Conservation (phyloP, 176 grass and related monocot genomes). For the Canna indica region DNA sequence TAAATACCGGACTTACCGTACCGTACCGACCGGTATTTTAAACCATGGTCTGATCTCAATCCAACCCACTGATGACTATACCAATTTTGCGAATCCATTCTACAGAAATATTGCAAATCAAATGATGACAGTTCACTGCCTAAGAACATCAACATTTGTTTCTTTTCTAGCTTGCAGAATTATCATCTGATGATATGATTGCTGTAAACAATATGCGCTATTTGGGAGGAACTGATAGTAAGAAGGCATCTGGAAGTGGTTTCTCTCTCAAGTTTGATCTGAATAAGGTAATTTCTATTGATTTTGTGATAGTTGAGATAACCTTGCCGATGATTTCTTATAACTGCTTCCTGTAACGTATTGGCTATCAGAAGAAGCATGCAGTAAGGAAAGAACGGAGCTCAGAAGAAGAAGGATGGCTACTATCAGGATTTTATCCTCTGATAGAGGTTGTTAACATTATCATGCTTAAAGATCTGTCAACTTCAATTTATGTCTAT, state of each 20-base stretch:
- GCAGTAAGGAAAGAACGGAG: constrained; percentile 55
- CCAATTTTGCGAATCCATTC: too few relatives aligned
- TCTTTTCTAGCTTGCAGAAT: constrained; percentile 47
- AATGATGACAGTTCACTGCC: too few relatives aligned
- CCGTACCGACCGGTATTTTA: too few relatives aligned
- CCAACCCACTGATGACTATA: too few relatives aligned
- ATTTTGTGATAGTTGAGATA: background rate
- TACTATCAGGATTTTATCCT: constrained; percentile 74
- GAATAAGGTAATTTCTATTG: constrained; percentile 36
- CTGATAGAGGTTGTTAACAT: constrained; percentile 52
- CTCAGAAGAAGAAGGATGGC: constrained; percentile 57
- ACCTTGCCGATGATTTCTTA: background rate
- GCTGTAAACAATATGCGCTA: constrained; percentile 60
- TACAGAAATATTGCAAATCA: too few relatives aligned
- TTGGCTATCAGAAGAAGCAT: constrained; percentile 56
- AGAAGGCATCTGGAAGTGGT: constrained; percentile 44
- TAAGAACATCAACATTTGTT: background rate
- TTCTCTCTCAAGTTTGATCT: constrained; percentile 82
- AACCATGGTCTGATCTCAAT: too few relatives aligned
- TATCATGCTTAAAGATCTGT: background rate
- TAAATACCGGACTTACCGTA: too few relatives aligned
- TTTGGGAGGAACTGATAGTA: constrained; percentile 46
- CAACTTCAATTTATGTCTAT: background rate
- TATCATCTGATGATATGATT: constrained; percentile 72
- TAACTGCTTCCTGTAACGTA: background rate